phyloP scores from a whole-genome alignment of 345 rosid genomes.

The Salix udensis region DNA sequence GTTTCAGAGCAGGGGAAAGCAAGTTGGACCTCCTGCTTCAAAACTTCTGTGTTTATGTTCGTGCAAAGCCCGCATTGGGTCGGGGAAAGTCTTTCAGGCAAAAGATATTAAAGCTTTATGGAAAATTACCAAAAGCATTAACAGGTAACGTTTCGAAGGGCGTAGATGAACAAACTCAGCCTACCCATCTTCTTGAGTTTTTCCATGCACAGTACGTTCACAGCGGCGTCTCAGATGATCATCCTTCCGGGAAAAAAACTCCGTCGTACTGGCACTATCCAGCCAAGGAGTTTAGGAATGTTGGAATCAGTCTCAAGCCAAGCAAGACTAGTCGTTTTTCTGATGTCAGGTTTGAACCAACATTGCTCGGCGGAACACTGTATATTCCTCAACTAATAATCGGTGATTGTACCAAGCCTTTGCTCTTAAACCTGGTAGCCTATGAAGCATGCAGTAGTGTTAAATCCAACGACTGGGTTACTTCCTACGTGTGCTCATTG shows the following conservation, averaged over 20 bases:
- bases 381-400: conserved; percentile 12
- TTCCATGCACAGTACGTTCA: neutral
- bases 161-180: neutral
- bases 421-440: conserved; percentile 25
- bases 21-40: no score
- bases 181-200: conserved; percentile 2
- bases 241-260: no score
- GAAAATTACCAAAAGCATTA: no score
- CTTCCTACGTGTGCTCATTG: conserved; percentile 15
- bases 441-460: conserved; percentile 15
- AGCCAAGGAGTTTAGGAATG: neutral
- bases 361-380: neutral
- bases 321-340: neutral
- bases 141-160: no score
- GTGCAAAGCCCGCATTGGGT: no score
- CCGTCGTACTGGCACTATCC: neutral
- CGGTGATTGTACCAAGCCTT: conserved; percentile 15
- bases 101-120: no score
- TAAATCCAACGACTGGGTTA: conserved; percentile 5
- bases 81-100: no score
- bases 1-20: no score
- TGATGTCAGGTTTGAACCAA: neutral
- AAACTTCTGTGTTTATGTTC: no score
- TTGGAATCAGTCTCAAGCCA: neutral
- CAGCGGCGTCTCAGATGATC: no score